Evolutionary conservation across 345 rosid species (phyloP).

Genomic region (Sisymbrium altissimum): DNA sequence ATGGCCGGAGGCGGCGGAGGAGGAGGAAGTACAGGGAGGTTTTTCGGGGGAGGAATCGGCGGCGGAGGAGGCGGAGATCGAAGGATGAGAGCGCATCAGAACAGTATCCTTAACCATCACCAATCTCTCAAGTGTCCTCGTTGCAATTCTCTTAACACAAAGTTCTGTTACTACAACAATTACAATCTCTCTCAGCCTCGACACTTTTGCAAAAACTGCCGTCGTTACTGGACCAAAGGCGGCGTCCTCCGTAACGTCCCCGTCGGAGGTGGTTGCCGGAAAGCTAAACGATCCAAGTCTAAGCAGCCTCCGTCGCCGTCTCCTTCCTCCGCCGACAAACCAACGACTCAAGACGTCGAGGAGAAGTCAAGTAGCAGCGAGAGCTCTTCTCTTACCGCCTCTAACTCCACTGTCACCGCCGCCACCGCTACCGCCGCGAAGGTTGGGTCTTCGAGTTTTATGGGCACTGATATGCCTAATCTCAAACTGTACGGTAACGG

Average conservation of each 20-base stretch:
- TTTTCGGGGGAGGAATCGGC: constrained; percentile 23
- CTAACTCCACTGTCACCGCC: constrained; percentile 38
- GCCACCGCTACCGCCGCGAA: constrained; percentile 16
- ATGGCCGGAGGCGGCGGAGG: constrained; percentile 26
- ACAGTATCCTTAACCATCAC: constrained; percentile 42
- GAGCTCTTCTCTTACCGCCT: constrained; percentile 74
- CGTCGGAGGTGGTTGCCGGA: constrained; percentile 56
- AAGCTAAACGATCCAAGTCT: constrained; percentile 56
- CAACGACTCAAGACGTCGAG: constrained; percentile 11
- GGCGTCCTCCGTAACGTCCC: constrained; percentile 98
- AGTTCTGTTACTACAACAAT: constrained; percentile 96
- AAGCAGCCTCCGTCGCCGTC: constrained; percentile 26
- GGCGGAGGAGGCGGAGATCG: constrained; percentile 57
- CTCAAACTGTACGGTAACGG: constrained; percentile 35
- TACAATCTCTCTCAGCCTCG: constrained; percentile 99
- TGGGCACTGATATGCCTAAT: constrained; percentile 33
- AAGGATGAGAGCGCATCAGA: constrained; percentile 67
- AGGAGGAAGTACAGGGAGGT: constrained; percentile 22
- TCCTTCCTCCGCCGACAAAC: constrained; percentile 14
- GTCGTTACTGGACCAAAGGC: constrained; percentile 98
- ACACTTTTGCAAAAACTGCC: constrained; percentile 95
- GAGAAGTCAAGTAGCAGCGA: constrained; percentile 62
- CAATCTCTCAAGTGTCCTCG: constrained; percentile 94
- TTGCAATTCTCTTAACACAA: constrained; percentile 85
- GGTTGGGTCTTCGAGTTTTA: constrained; percentile 48